Evolutionary conservation across 169 alveolate species (phyloP), one percentile per base, ranked within the genome.

Genomic region (Plasmodium vinckei): DNA sequence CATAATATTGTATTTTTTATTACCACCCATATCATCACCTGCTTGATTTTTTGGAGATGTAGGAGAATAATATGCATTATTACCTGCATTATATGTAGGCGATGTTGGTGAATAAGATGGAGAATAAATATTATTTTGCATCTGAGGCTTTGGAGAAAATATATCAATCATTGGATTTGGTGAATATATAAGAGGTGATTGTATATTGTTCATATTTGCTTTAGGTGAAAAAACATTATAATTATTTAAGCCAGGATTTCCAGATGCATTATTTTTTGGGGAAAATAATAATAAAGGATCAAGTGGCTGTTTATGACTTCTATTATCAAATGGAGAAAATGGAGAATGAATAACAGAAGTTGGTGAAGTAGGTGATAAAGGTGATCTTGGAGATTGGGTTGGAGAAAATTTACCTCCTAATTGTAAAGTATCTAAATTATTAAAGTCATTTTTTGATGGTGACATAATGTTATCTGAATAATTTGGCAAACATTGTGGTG

Each of bases 401-500:
- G 98, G 98, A 13, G 97, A 94, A 92, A 96, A 95, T 86, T 95
- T 95, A 10, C 98, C 98, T 1, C 98, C 98, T 23, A 95, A 95
- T 17, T 96, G 93, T 87, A 84, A 44, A 17, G 96, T 93, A 60
- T 94, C 96, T 46, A 93, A 87, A 65, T 86, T 70, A 70, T 73
- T 71, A 23, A 86, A 73, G 10, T 68, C 88, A 5, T 69, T 68
- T 67, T 77, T 67, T n/a, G 93, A 56, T 13, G 91, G 92, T 3
- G 87, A 75, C 73, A 73, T 71, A 27, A 77, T 73, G 15, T 57
- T 69, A 42, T 73, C 64, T 17, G 61, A 51, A 44, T 67, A 73
- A 44, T 77, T 70, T 15, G 54, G 93, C 9, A 67, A 75, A 87
- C 49, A 91, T 70, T 91, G 91, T 19, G 92, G 92, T 17, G 94